phyloP scores from a whole-genome alignment of 192 early-diverging fungal species.

The Backusella westeae region DNA sequence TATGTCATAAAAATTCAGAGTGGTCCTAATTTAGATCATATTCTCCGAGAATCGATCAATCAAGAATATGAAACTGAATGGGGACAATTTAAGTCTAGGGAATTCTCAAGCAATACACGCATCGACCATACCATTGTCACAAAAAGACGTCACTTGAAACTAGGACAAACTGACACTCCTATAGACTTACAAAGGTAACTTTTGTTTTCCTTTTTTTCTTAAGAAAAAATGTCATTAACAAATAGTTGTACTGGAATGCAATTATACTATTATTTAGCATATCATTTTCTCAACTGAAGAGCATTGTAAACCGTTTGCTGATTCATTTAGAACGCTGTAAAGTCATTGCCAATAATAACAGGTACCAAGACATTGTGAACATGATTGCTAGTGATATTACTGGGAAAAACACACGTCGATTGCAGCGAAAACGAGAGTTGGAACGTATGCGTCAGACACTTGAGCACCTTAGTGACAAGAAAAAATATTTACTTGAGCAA shows the following conservation, averaged over 20 bases:
- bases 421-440: conserved; percentile 72
- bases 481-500: conserved; percentile 80
- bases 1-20: conserved; percentile 79
- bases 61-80: conserved; percentile 73
- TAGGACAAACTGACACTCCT: conserved; percentile 3
- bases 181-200: conserved; percentile 25
- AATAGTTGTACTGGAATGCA: not conserved
- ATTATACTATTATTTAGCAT: conserved; percentile 10
- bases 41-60: conserved; percentile 73
- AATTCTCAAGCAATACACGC: conserved; percentile 18
- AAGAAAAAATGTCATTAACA: not conserved
- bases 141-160: conserved; percentile 10
- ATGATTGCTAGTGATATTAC: conserved; percentile 91
- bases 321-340: conserved; percentile 78
- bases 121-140: not conserved
- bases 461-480: conserved; percentile 80
- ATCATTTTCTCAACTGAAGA: conserved; percentile 81
- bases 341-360: conserved; percentile 64
- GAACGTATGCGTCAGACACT: conserved; percentile 75
- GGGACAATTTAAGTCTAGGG: conserved; percentile 41
- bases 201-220: not conserved
- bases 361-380: conserved; percentile 93
- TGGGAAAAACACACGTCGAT: conserved; percentile 85
- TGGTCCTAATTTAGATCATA: conserved; percentile 80
- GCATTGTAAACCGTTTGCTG: conserved; percentile 77